These are phyloP conservation scores for Chlorella sorokiniana DNA, from an alignment of 139 green algal species.

Conservation along the genomic window DNA sequence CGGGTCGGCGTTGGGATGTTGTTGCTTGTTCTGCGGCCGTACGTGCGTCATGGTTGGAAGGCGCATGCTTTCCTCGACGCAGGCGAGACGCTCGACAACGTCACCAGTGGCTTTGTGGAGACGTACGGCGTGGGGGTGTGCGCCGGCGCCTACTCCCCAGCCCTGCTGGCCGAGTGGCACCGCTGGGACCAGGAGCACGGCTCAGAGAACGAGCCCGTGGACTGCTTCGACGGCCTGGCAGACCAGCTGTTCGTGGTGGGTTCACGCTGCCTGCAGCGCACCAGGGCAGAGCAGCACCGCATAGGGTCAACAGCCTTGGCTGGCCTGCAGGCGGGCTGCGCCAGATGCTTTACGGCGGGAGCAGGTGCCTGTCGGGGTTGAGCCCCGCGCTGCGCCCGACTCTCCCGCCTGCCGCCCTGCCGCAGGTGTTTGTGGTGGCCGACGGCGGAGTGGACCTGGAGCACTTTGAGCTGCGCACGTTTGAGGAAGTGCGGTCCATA, in stretches of 20 bases:
- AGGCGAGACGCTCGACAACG: conserved; percentile 43
- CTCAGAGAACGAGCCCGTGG: conserved; percentile 81
- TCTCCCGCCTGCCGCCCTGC: not conserved
- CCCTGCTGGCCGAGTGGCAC: conserved; percentile 65
- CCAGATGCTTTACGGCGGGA: too few relatives aligned
- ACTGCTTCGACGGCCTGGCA: conserved; percentile 43
- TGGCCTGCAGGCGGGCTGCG: too few relatives aligned
- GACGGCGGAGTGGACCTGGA: conserved; percentile 92
- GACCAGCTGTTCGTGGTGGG: conserved; percentile 58
- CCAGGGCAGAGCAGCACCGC: too few relatives aligned
- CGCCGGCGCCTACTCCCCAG: conserved; percentile 54
- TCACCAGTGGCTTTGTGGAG: conserved; percentile 74
- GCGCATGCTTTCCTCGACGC: too few relatives aligned
- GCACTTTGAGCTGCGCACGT: conserved; percentile 67
- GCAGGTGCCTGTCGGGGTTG: too few relatives aligned
- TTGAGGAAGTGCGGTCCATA: conserved; percentile 77
- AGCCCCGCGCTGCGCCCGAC: too few relatives aligned
- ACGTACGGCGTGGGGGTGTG: conserved; percentile 73
- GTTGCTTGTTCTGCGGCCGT: not conserved
- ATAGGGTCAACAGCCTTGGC: too few relatives aligned
- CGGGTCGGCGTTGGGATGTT: too few relatives aligned
- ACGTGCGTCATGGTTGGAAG: too few relatives aligned
- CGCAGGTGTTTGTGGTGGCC: conserved; percentile 65
- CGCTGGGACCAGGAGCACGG: conserved; percentile 63
- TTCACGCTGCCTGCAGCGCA: not conserved